phyloP scores from a whole-genome alignment of 768 basidiomycete species.

The Xerocomus spinulosus region DNA sequence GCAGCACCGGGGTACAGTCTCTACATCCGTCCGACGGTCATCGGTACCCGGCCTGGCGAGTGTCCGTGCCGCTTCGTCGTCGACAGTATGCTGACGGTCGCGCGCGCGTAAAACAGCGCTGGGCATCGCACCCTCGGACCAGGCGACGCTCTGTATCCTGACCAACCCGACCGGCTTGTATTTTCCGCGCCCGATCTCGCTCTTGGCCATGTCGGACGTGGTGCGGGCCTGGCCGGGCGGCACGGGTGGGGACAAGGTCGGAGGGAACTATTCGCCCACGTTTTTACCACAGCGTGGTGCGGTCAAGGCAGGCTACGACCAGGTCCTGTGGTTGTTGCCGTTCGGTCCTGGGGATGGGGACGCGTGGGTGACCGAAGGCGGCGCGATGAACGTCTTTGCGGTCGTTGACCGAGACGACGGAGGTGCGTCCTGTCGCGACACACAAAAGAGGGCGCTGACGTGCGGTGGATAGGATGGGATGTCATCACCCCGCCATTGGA shows the following conservation, averaged over 20 bases:
- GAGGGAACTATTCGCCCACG: conserved; percentile 58
- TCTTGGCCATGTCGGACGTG: conserved; percentile 63
- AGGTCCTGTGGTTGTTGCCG: conserved; percentile 71
- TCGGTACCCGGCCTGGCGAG: conserved; percentile 40
- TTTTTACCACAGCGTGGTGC: conserved; percentile 66
- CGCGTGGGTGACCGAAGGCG: conserved; percentile 52
- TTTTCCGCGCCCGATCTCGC: conserved; percentile 49
- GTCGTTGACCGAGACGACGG: conserved; percentile 52
- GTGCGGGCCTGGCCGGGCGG: conserved; percentile 85
- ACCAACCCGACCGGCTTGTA: conserved; percentile 55
- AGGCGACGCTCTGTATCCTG: conserved; percentile 85
- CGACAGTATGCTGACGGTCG: too few species aligned
- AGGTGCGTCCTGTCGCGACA: conserved; percentile 29
- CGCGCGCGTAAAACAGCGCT: conserved; percentile 46
- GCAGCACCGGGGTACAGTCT: conserved; percentile 66
- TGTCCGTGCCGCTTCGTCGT: too few species aligned
- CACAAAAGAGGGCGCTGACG: neutral
- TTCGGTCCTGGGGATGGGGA: conserved; percentile 45
- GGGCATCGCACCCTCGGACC: conserved; percentile 69
- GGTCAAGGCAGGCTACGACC: conserved; percentile 63
- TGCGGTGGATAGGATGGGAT: conserved; percentile 56
- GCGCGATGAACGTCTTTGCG: conserved; percentile 80
- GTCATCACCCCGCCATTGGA: conserved; percentile 86
- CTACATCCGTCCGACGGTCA: conserved; percentile 82
- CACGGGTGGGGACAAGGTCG: conserved; percentile 58